Evolutionary conservation across 2,329 filamentous ascomycete genomes (phyloP).

Genomic region (Pseudogymnoascus sp.): DNA sequence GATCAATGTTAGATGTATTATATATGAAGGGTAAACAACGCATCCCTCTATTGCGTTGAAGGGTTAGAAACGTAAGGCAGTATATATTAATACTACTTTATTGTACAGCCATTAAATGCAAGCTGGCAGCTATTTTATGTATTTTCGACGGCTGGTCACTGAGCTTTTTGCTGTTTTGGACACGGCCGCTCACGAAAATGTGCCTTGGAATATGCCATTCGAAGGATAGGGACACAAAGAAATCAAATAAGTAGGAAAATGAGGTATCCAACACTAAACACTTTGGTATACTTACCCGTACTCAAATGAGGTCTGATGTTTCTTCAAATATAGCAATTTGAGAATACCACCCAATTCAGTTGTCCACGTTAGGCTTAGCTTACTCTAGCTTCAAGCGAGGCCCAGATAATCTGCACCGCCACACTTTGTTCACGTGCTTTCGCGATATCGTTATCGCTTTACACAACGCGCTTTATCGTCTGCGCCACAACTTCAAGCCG

Average conservation of each 20-base stretch:
- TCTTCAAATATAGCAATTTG: not conserved
- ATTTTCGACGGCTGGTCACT: not conserved
- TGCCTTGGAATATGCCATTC: not conserved
- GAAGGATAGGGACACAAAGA: not conserved
- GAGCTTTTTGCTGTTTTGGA: not conserved
- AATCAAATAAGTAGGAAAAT: not conserved
- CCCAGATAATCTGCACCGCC: not conserved
- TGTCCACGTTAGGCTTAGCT: not conserved
- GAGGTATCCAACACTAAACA: not conserved
- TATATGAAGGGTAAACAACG: conserved; percentile 4
- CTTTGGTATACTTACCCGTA: not conserved
- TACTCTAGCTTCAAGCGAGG: not conserved
- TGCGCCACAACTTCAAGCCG: conserved; percentile 2
- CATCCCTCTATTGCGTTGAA: not conserved
- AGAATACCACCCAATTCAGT: not conserved
- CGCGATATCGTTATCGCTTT: not conserved
- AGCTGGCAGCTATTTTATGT: not conserved
- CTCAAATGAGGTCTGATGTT: not conserved
- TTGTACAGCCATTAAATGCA: not conserved
- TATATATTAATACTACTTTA: not conserved
- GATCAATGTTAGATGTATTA: conserved; percentile 7
- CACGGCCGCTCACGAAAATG: not conserved
- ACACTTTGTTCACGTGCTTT: not conserved
- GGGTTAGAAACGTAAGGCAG: not conserved
- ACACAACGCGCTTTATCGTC: not conserved